Evolutionary conservation across 202 grass and related monocot genomes (phyloP).

Genomic region (Sporobolus alterniflorus): DNA sequence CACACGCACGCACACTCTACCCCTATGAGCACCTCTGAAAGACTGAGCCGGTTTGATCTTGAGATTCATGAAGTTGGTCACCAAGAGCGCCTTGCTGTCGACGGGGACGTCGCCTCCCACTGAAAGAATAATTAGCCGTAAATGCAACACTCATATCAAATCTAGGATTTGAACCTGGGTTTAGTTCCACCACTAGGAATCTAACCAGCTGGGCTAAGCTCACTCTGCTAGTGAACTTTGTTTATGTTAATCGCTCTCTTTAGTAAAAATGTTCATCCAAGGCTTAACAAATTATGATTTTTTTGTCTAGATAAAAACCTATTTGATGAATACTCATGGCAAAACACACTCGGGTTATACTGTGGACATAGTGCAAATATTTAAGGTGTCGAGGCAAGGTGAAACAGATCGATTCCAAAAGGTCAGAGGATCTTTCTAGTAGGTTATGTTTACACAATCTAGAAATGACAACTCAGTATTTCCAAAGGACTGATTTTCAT

Average conservation of each 20-base stretch:
- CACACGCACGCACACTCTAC: too few species aligned
- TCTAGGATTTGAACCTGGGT: too few species aligned
- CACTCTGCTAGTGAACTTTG: background rate
- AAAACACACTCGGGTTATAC: constrained; percentile 82
- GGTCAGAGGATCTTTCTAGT: constrained; percentile 48
- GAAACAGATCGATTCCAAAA: constrained; percentile 79
- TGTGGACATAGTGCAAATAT: constrained; percentile 82
- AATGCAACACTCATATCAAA: too few species aligned
- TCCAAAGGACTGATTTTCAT: constrained; percentile 16
- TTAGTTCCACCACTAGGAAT: too few species aligned
- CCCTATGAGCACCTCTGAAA: too few species aligned
- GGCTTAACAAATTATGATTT: constrained; percentile 28
- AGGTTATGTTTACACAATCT: background rate
- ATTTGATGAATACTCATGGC: constrained; percentile 84
- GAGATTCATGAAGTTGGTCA: too few species aligned
- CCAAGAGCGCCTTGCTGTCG: too few species aligned
- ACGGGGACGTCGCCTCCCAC: too few species aligned
- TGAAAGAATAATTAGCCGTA: too few species aligned
- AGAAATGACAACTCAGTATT: constrained; percentile 3
- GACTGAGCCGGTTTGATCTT: too few species aligned
- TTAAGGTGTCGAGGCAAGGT: constrained; percentile 78
- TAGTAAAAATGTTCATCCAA: constrained; percentile 20
- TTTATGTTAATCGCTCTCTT: constrained; percentile 8
- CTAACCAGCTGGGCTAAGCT: too few species aligned
- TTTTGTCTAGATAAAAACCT: constrained; percentile 81